Evolutionary conservation across 306 rosid species (phyloP).

Genomic region (Morella rubra): DNA sequence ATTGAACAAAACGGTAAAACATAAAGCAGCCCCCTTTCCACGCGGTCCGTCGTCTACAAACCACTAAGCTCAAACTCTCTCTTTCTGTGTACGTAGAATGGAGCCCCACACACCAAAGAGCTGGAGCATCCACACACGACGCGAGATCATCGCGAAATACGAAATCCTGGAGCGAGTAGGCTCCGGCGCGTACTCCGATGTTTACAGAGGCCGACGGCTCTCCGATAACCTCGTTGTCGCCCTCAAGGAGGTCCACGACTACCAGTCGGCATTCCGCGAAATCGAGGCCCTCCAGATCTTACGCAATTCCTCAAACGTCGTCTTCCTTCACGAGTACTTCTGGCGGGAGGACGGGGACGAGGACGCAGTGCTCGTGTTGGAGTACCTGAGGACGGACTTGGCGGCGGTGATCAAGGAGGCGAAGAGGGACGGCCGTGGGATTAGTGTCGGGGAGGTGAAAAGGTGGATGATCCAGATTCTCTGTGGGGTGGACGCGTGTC

Average conservation of each 20-base stretch:
- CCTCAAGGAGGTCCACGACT: constrained; percentile 86
- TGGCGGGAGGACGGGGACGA: constrained; percentile 92
- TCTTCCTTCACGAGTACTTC: constrained; percentile 76
- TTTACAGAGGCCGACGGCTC: constrained; percentile 66
- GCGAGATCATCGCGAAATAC: constrained; percentile 69
- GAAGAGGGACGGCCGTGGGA: constrained; percentile 42
- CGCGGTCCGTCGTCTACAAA: too few species aligned
- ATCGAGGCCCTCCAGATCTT: constrained; percentile 73
- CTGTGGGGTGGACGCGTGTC: constrained; percentile 74
- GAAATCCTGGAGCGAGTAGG: constrained; percentile 66
- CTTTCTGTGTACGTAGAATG: constrained; percentile 19
- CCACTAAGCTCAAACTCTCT: too few species aligned
- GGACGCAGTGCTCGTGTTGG: constrained; percentile 86
- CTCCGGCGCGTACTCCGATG: constrained; percentile 89
- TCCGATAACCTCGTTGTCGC: constrained; percentile 70
- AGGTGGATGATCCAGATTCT: constrained; percentile 81
- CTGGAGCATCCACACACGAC: constrained; percentile 90
- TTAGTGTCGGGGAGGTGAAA: constrained; percentile 58
- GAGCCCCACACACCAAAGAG: constrained; percentile 57
- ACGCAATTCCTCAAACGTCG: constrained; percentile 56
- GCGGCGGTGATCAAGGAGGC: constrained; percentile 58
- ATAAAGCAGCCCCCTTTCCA: too few species aligned
- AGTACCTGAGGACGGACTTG: constrained; percentile 60
- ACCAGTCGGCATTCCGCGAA: constrained; percentile 76
- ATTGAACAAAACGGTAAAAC: too few species aligned